Evolutionary conservation across 2,329 filamentous ascomycete genomes (phyloP).

Genomic region (Saccharata proteae): DNA sequence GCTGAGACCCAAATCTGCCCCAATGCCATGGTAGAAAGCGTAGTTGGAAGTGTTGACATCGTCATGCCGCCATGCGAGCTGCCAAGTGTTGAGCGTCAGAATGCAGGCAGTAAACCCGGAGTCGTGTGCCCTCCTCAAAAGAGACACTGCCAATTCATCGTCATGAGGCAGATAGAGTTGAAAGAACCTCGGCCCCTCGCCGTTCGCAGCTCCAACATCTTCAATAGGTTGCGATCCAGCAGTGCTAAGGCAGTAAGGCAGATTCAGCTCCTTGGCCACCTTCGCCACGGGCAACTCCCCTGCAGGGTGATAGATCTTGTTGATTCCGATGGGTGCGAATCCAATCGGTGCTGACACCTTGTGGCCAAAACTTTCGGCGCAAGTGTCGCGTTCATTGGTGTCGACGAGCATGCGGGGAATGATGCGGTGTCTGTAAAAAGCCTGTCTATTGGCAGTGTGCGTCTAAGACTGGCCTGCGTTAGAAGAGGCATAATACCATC

Average conservation of each 20-base stretch:
- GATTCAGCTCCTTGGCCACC: slow-evolving; percentile 45
- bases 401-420: slow-evolving; percentile 50
- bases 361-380: slow-evolving; percentile 48
- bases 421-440: slow-evolving; percentile 53
- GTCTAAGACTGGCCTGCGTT: slow-evolving; percentile 44
- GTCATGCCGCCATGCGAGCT: slow-evolving; percentile 49
- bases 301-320: slow-evolving; percentile 49
- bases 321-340: slow-evolving; percentile 55
- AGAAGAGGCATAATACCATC: slow-evolving; percentile 48
- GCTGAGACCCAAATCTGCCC: slow-evolving; percentile 44
- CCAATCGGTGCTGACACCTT: slow-evolving; percentile 47
- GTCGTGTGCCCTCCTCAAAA: slow-evolving; percentile 43
- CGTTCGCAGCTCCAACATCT: slow-evolving; percentile 45
- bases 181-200: slow-evolving; percentile 42
- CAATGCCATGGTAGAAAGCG: slow-evolving; percentile 50
- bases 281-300: slow-evolving; percentile 49
- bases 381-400: slow-evolving; percentile 46
- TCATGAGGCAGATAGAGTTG: slow-evolving; percentile 55
- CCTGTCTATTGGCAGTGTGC: slow-evolving; percentile 46
- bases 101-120: slow-evolving; percentile 46
- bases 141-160: slow-evolving; percentile 44
- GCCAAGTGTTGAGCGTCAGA: slow-evolving; percentile 52
- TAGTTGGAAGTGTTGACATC: slow-evolving; percentile 47
- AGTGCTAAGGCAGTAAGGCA: slow-evolving; percentile 49
- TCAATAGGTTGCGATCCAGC: slow-evolving; percentile 47